Conservation (phyloP, 108 stramenopile species). For the Chaetoceros muelleri region DNA sequence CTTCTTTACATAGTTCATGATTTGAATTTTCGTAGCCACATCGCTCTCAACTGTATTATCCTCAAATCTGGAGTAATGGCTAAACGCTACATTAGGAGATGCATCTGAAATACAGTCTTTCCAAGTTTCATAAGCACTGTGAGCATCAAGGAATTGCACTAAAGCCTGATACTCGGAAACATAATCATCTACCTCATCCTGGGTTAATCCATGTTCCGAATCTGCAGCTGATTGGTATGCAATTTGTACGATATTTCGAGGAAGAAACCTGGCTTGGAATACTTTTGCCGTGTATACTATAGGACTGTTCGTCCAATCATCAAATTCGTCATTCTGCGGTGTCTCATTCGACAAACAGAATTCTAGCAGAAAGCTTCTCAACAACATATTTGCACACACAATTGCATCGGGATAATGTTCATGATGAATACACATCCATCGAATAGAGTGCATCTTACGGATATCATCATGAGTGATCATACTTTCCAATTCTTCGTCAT, state of each 20-base stretch:
- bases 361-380: slow-evolving; percentile 47
- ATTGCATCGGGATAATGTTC: slow-evolving; percentile 54
- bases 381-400: slow-evolving; percentile 52
- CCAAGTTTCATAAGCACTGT: background rate
- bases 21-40: background rate
- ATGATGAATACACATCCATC: slow-evolving; percentile 48
- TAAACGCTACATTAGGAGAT: background rate
- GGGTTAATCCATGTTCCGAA: background rate
- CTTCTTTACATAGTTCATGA: background rate
- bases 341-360: background rate
- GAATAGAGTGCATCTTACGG: slow-evolving; percentile 42
- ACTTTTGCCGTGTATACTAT: background rate
- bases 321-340: background rate
- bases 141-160: background rate
- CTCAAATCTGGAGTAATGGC: background rate
- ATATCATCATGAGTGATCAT: slow-evolving; percentile 20
- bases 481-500: slow-evolving; percentile 3
- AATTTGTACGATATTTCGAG: background rate
- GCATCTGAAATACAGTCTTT: background rate
- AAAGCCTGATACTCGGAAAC: background rate
- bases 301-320: background rate
- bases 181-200: background rate
- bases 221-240: background rate
- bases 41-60: background rate
- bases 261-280: background rate